Percentiles rank a stretch among this genome's conserved stretches.
phyloP scores from a whole-genome alignment of 2,329 filamentous ascomycete genomes.

The Metarhizium sp. region DNA sequence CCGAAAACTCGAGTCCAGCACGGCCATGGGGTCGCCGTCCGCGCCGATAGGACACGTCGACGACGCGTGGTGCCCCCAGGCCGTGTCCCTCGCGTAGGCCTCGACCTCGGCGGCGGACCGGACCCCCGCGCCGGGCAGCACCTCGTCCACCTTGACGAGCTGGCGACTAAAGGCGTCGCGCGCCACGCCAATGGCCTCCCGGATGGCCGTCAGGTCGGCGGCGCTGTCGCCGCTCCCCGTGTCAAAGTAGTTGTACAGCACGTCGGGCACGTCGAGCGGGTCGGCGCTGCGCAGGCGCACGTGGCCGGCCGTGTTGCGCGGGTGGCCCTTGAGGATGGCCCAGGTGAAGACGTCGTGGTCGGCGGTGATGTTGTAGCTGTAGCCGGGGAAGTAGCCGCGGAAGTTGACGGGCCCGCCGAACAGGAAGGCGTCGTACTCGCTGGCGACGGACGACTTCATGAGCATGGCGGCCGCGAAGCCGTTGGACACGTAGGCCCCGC shows the following conservation, averaged over 20 bases:
- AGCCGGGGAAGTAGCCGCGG: slow-evolving; percentile 19
- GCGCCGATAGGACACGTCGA: slow-evolving; percentile 46
- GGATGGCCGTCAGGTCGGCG: slow-evolving; percentile 41
- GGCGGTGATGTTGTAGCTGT: slow-evolving; percentile 9
- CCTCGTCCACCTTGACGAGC: slow-evolving; percentile 10
- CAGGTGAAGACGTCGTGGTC: slow-evolving; percentile 26
- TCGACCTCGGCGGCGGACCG: slow-evolving; percentile 31
- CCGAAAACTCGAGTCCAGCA: slow-evolving; percentile 44
- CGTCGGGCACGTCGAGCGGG: slow-evolving; percentile 53
- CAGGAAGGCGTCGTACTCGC: slow-evolving; percentile 20
- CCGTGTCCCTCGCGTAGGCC: slow-evolving; percentile 35
- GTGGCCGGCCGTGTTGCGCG: slow-evolving; percentile 51
- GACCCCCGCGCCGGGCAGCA: slow-evolving; percentile 26
- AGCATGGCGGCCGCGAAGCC: slow-evolving; percentile 14
- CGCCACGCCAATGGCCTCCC: slow-evolving; percentile 44
- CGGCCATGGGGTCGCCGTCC: slow-evolving; percentile 41
- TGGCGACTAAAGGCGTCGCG: slow-evolving; percentile 28
- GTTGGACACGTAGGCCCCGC: slow-evolving; percentile 15
- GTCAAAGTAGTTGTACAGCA: slow-evolving; percentile 54
- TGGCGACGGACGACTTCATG: slow-evolving; percentile 18
- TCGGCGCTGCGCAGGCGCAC: slow-evolving; percentile 52
- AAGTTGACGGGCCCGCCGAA: slow-evolving; percentile 19
- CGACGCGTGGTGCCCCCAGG: slow-evolving; percentile 49
- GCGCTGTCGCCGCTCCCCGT: slow-evolving; percentile 36
- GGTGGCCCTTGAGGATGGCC: slow-evolving; percentile 47